Evolutionary conservation across 495 filamentous ascomycete genomes (phyloP).

Genomic region (Chlorociboria aeruginascens): DNA sequence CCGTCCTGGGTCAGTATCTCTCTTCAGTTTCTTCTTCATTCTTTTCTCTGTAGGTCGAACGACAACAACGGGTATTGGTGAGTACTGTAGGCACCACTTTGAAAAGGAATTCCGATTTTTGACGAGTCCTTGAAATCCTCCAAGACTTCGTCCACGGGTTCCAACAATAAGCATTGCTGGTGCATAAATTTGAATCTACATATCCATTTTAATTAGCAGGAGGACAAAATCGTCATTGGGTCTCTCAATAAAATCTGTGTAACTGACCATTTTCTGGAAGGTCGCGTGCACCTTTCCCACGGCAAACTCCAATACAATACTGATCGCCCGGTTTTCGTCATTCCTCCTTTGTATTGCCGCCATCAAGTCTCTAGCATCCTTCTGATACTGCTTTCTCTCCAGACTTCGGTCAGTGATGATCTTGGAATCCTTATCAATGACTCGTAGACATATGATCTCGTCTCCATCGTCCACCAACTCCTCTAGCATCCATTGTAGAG

Average conservation of each 20-base stretch:
- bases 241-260: not conserved
- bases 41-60: constrained; percentile 85
- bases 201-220: constrained; percentile 6
- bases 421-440: constrained; percentile 76
- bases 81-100: constrained; percentile 94
- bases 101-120: constrained; percentile 74
- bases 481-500: constrained; percentile 86
- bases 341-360: constrained; percentile 79
- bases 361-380: constrained; percentile 66
- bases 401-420: constrained; percentile 53
- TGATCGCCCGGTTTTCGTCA: constrained; percentile 72
- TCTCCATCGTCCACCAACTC: constrained; percentile 95
- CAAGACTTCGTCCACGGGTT: constrained; percentile 75
- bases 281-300: constrained; percentile 87
- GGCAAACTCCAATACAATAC: constrained; percentile 76
- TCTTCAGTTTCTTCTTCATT: constrained; percentile 83
- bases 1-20: constrained; percentile 63
- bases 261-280: constrained; percentile 80
- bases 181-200: constrained; percentile 84
- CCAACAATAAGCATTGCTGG: constrained; percentile 93
- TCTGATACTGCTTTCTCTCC: constrained; percentile 63
- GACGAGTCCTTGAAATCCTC: constrained; percentile 81
- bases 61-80: constrained; percentile 92
- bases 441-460: constrained; percentile 86
- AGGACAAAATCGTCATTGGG: not conserved